Percentiles rank a stretch among this genome's conserved stretches.
phyloP scores from a whole-genome alignment of 2,329 filamentous ascomycete genomes.

The Diaporthe sp. region DNA sequence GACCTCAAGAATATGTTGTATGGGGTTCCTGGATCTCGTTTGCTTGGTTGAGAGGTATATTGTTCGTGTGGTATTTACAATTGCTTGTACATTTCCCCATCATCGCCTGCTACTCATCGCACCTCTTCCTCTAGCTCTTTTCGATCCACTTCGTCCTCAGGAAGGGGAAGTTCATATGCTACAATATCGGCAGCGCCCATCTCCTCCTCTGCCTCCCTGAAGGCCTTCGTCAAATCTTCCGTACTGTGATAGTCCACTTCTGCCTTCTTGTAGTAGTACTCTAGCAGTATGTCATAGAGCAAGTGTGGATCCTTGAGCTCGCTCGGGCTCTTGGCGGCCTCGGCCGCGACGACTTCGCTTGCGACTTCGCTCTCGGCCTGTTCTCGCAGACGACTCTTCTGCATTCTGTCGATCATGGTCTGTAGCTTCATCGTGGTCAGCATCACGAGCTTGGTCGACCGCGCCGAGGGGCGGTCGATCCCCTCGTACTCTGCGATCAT shows the following conservation, averaged over 20 bases:
- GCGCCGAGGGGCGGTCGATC: conserved; percentile 41
- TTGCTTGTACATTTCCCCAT: not conserved
- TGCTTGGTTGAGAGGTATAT: conserved; percentile 9
- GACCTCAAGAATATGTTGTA: not conserved
- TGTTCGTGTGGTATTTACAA: conserved; percentile 2
- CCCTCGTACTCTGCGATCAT: conserved; percentile 47
- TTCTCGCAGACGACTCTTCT: not conserved
- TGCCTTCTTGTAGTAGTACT: conserved; percentile 37
- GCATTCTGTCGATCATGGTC: conserved; percentile 23
- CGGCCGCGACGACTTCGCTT: not conserved
- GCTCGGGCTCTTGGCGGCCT: not conserved
- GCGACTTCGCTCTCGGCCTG: not conserved
- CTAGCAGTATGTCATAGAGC: conserved; percentile 34
- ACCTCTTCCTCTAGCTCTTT: not conserved
- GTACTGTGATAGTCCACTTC: not conserved
- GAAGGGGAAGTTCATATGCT: not conserved
- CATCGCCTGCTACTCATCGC: not conserved
- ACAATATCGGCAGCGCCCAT: conserved; percentile 30
- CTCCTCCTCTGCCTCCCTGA: conserved; percentile 24
- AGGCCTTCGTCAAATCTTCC: not conserved
- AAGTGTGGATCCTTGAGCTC: conserved; percentile 31
- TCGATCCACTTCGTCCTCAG: not conserved
- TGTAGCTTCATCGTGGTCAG: conserved; percentile 39
- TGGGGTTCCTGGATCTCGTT: not conserved
- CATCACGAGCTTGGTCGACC: conserved; percentile 38